phyloP scores from a whole-genome alignment of 495 filamentous ascomycete species.

The Lepraria neglecta region DNA sequence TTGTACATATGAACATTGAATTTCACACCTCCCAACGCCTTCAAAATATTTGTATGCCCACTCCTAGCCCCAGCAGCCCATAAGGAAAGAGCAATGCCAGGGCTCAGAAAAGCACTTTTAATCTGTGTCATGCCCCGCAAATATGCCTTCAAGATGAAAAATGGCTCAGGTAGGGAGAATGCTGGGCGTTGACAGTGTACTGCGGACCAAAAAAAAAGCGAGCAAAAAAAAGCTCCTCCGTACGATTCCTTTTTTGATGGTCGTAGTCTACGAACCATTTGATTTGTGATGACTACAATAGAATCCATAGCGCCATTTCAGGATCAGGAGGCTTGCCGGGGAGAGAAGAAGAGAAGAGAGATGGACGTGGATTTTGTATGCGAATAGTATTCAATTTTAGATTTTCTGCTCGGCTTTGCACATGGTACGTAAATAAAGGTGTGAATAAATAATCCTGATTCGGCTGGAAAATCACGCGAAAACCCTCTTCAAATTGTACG shows the following conservation, averaged over 20 bases:
- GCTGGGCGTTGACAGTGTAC: too few species aligned
- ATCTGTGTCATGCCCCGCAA: background rate
- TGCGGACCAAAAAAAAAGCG: too few species aligned
- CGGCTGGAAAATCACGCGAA: too few species aligned
- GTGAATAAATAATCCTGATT: too few species aligned
- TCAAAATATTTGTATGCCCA: too few species aligned
- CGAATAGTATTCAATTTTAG: background rate
- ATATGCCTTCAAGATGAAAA: background rate
- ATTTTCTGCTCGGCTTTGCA: background rate
- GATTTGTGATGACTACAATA: background rate
- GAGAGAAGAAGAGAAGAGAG: background rate
- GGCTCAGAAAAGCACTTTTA: background rate
- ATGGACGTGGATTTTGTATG: background rate
- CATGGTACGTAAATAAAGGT: background rate
- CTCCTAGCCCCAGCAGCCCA: too few species aligned
- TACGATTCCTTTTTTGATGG: background rate
- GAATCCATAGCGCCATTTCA: too few species aligned
- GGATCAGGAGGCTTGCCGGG: too few species aligned
- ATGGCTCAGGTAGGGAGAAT: background rate
- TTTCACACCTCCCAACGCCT: too few species aligned
- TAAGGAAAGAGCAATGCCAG: too few species aligned
- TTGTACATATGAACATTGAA: too few species aligned
- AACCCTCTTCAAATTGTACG: background rate
- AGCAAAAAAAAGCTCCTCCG: too few species aligned
- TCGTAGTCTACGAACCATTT: background rate